A percentile compares a stretch with the other conserved stretches of the same genome.
These are phyloP conservation scores for Nepenthes alata DNA, from an alignment of 179 eudicot species.

Conservation along the genomic window DNA sequence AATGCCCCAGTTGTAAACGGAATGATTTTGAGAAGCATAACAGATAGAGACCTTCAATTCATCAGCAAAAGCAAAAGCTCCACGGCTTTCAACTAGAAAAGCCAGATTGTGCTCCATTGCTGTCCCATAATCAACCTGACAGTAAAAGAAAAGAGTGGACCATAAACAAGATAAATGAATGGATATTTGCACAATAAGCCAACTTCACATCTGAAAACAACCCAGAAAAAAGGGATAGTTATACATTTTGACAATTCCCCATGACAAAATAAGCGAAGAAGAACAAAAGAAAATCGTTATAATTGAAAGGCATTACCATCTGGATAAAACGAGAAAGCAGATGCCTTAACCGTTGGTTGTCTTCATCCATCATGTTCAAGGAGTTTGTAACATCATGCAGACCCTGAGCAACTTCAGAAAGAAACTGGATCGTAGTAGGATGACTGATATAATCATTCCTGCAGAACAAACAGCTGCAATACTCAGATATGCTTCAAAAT, in stretches of 20 bases:
- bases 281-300: background rate
- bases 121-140: constrained; percentile 50
- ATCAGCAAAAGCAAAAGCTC: constrained; percentile 44
- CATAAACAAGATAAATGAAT: too few species aligned
- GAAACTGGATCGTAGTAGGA: constrained; percentile 40
- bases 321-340: constrained; percentile 45
- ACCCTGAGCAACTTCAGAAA: constrained; percentile 54
- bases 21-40: background rate
- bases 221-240: too few species aligned
- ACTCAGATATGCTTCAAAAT: background rate
- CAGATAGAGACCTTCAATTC: constrained; percentile 46
- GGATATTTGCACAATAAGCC: background rate
- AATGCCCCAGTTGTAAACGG: too few species aligned
- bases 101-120: constrained; percentile 41
- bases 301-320: constrained; percentile 27
- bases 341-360: constrained; percentile 35
- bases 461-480: constrained; percentile 7
- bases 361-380: constrained; percentile 33
- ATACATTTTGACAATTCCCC: too few species aligned
- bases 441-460: constrained; percentile 38
- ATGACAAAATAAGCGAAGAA: background rate
- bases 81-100: constrained; percentile 55
- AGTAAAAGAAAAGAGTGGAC: background rate
- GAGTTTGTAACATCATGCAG: constrained; percentile 36
- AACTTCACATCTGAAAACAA: background rate